These are phyloP conservation scores for Aspergillus eucalypticola DNA, from an alignment of 2,329 filamentous ascomycete genomes.

Conservation along the genomic window DNA sequence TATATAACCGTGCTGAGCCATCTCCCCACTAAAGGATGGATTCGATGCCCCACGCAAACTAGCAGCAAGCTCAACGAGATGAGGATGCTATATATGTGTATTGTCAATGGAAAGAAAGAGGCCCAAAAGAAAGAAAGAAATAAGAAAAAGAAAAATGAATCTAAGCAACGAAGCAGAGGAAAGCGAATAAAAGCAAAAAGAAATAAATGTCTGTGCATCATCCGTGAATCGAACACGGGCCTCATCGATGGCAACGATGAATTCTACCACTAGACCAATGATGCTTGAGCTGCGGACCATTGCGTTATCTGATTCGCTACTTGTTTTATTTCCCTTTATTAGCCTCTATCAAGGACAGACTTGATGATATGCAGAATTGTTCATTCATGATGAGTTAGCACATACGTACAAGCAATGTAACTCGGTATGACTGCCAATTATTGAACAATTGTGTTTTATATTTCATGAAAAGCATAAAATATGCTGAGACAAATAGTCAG, in stretches of 20 bases:
- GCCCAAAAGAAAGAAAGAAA: not conserved
- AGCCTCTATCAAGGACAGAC: not conserved
- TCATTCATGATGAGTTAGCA: too few relatives aligned
- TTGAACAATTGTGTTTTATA: not conserved
- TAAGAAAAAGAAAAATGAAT: not conserved
- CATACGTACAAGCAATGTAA: too few relatives aligned
- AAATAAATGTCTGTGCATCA: conserved; percentile 38
- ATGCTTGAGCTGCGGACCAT: conserved; percentile 27
- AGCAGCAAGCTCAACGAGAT: too few relatives aligned
- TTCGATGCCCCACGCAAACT: too few relatives aligned
- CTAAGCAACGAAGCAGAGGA: not conserved
- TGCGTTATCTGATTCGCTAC: conserved; percentile 9
- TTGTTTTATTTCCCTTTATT: not conserved
- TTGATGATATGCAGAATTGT: not conserved
- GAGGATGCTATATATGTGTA: too few relatives aligned
- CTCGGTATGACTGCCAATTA: not conserved
- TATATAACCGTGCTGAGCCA: too few relatives aligned
- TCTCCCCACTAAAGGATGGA: too few relatives aligned
- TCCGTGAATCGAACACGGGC: conserved; percentile 51
- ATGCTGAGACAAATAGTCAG: not conserved
- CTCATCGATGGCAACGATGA: conserved; percentile 50
- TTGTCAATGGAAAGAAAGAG: too few relatives aligned
- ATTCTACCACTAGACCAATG: conserved; percentile 50
- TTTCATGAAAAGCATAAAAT: not conserved
- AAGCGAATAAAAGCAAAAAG: not conserved